Evolutionary conservation across 169 alveolate species (phyloP).

Genomic region (Plasmodium vivax): DNA sequence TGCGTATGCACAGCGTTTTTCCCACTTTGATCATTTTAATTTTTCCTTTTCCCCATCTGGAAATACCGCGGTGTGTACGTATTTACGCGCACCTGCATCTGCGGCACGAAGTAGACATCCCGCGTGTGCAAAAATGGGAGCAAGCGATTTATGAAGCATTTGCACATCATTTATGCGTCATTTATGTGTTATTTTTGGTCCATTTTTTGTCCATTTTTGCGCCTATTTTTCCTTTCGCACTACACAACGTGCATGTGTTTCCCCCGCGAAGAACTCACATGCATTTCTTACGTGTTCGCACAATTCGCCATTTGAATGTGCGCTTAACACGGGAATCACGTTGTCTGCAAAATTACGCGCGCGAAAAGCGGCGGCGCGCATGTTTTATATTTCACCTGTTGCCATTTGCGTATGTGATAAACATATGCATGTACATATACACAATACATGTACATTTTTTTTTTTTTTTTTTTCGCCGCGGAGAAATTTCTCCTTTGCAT

Average conservation of each 20-base stretch:
- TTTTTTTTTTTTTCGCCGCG: not conserved
- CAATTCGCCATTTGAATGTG: not conserved
- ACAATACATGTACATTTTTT: not conserved
- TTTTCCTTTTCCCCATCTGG: not conserved
- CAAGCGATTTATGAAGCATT: not conserved
- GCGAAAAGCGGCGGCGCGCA: not conserved
- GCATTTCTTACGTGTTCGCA: not conserved
- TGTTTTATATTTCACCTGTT: not conserved
- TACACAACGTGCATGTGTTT: not conserved
- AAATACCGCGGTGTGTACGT: not conserved
- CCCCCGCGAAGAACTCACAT: not conserved
- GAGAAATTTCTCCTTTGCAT: not conserved
- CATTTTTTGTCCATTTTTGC: not conserved
- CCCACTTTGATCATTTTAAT: not conserved
- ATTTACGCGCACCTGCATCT: constrained; percentile 3
- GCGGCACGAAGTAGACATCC: not conserved
- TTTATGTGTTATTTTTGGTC: not conserved
- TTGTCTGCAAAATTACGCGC: not conserved
- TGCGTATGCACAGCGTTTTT: not conserved
- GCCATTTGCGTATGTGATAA: not conserved
- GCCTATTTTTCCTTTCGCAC: not conserved
- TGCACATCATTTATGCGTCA: not conserved
- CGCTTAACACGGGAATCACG: not conserved
- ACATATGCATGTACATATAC: not conserved
- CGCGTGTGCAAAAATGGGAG: not conserved